phyloP scores from a whole-genome alignment of 352 stramenopile species.

The Phytophthora brassicae region DNA sequence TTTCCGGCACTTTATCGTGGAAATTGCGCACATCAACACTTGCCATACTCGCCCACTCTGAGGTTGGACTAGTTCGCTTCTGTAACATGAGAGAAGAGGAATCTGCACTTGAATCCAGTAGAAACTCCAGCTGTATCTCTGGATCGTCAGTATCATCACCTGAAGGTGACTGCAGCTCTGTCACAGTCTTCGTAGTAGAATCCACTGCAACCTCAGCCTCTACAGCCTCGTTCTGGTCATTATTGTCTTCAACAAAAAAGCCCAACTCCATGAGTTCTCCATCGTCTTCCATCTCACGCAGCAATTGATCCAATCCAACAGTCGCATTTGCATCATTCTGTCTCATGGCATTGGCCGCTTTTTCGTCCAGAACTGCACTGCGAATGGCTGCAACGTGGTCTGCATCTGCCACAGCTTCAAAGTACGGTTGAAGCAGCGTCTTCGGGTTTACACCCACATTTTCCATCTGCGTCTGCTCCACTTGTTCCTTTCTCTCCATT shows the following conservation, averaged over 20 bases:
- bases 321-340: conserved; percentile 52
- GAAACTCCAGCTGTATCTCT: conserved; percentile 52
- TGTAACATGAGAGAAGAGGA: conserved; percentile 14
- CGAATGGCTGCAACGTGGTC: conserved; percentile 56
- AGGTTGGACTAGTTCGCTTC: conserved; percentile 25
- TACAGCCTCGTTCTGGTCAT: conserved; percentile 34
- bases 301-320: conserved; percentile 65
- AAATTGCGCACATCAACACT: conserved; percentile 82
- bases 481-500: conserved; percentile 20
- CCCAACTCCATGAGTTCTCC: conserved; percentile 59
- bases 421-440: conserved; percentile 64
- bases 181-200: not conserved
- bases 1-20: conserved; percentile 78
- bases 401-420: conserved; percentile 57
- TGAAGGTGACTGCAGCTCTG: not conserved
- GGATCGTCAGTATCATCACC: conserved; percentile 30
- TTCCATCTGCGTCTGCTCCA: conserved; percentile 13
- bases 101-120: conserved; percentile 34
- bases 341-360: conserved; percentile 57
- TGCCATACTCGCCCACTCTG: conserved; percentile 76
- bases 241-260: conserved; percentile 51
- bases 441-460: conserved; percentile 58
- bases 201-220: conserved; percentile 3
- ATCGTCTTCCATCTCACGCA: conserved; percentile 72
- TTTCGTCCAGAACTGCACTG: conserved; percentile 63